These are phyloP conservation scores for Myxozyma monticola DNA, from an alignment of 805 yeast species.

Conservation along the genomic window DNA sequence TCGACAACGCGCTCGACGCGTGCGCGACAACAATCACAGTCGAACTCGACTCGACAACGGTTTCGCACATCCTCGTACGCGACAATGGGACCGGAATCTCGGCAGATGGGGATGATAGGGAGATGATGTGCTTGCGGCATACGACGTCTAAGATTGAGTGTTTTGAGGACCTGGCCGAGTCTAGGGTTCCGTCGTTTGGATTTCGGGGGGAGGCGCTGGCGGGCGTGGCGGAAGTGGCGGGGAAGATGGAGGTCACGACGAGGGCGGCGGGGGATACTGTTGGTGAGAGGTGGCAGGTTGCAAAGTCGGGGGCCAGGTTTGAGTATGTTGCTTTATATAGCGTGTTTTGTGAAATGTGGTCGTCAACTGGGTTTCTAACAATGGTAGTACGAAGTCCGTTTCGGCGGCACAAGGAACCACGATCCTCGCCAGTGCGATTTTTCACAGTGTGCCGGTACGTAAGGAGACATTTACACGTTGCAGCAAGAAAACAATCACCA, in stretches of 20 bases:
- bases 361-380: too few species aligned
- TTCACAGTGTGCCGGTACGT: conserved; percentile 73
- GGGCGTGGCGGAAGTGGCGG: conserved; percentile 76
- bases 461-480: conserved; percentile 54
- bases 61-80: conserved; percentile 44
- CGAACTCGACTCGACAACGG: conserved; percentile 24
- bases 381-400: conserved; percentile 45
- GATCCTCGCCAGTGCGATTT: conserved; percentile 69
- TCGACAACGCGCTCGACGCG: conserved; percentile 34
- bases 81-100: conserved; percentile 75
- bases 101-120: conserved; percentile 58
- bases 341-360: conserved; percentile 43
- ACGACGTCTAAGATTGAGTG: conserved; percentile 70
- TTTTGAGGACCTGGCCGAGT: conserved; percentile 63
- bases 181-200: conserved; percentile 64
- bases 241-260: conserved; percentile 61
- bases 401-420: conserved; percentile 80
- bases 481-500: conserved; percentile 62
- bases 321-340: conserved; percentile 45
- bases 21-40: conserved; percentile 25
- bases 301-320: conserved; percentile 44
- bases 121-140: conserved; percentile 72
- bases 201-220: conserved; percentile 88
- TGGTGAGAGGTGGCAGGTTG: conserved; percentile 64
- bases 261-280: conserved; percentile 55